Base-by-base conservation (phyloP, 306 rosid genomes). In the Dryas drummondii region DNA sequence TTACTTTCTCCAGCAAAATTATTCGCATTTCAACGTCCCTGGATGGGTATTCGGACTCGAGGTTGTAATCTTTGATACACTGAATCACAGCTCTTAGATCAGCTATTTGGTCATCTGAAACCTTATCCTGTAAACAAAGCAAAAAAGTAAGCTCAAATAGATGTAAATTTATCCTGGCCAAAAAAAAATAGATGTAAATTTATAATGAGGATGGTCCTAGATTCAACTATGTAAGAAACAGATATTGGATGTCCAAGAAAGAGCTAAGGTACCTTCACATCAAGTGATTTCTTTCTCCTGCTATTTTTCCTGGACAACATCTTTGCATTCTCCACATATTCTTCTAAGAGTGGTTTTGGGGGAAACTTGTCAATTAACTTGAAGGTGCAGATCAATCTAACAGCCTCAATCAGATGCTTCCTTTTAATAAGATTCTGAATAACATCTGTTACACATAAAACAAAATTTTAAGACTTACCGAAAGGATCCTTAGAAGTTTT, bases 341-440 rank as follows among this genome's bases (percentile, higher is more conserved):
- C 59, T 15, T 60, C 74, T 65, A 86, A 60, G 55, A 83, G 79
- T 51, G 69, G 81, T 68, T 47, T 76, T 7, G 87, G 87, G 53
- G 70, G 47, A 66, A 84, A 71, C 74, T 78, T 74, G 80, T 68
- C 72, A 45, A 72, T 52, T 83, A 89, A 75, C 66, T 85, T 76
- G 64, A 76, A 83, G 55, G 88, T 82, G 60, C 80, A 88, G 68
- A 84, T 77, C 74, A 82, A 86, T 80, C 81, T 77, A 48, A 84
- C 85, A 67, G 90, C 93, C 85, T 75, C 82, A 9, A 83, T 37
- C 52, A 69, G 16, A 68, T 78, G 84, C 72, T 76, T 78, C 80
- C 71, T 81, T 58, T 64, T 62, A 65, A 81, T 45, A 60, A 86
- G 84, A 54, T 65, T 79, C 67, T 65, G 56, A 74, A 86, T 81